A percentile compares a stretch with the other conserved stretches of the same genome.
phyloP scores from a whole-genome alignment of 1,139 yeast species.

The Kodamaea sp. region DNA sequence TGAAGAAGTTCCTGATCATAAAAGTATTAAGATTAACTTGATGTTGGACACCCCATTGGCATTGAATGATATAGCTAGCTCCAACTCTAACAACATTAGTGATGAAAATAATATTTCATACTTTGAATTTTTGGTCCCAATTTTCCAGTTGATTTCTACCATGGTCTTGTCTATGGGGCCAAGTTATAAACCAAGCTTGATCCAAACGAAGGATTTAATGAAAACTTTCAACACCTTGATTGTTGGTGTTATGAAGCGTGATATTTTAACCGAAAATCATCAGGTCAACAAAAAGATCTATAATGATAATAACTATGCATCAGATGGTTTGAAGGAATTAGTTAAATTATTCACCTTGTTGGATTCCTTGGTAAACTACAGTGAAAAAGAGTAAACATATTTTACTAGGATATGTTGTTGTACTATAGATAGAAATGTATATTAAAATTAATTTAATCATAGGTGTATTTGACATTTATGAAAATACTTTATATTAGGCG shows the following conservation, averaged over 20 bases:
- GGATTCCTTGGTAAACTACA: conserved; percentile 45
- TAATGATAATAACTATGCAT: conserved; percentile 19
- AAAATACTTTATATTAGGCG: background rate
- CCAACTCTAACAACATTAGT: conserved; percentile 10
- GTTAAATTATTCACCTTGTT: conserved; percentile 56
- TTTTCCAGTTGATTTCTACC: conserved; percentile 70
- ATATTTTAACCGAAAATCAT: conserved; percentile 40
- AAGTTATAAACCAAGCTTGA: conserved; percentile 61
- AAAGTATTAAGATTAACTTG: conserved; percentile 34
- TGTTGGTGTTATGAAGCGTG: conserved; percentile 69
- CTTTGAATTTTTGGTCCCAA: conserved; percentile 71
- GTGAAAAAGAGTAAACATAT: conserved; percentile 1
- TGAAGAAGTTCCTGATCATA: conserved; percentile 17
- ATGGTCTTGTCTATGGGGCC: conserved; percentile 76
- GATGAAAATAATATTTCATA: conserved; percentile 41
- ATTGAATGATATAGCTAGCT: conserved; percentile 19
- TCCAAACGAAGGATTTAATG: conserved; percentile 52
- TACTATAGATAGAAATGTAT: background rate
- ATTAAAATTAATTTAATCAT: background rate
- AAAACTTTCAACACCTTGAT: conserved; percentile 53
- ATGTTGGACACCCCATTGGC: conserved; percentile 52
- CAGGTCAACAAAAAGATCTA: conserved; percentile 17
- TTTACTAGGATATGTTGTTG: background rate
- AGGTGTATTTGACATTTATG: background rate
- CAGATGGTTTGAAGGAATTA: conserved; percentile 43